Base-by-base conservation (phyloP, 2,329 filamentous ascomycete genomes). In the Beauveria australis region DNA sequence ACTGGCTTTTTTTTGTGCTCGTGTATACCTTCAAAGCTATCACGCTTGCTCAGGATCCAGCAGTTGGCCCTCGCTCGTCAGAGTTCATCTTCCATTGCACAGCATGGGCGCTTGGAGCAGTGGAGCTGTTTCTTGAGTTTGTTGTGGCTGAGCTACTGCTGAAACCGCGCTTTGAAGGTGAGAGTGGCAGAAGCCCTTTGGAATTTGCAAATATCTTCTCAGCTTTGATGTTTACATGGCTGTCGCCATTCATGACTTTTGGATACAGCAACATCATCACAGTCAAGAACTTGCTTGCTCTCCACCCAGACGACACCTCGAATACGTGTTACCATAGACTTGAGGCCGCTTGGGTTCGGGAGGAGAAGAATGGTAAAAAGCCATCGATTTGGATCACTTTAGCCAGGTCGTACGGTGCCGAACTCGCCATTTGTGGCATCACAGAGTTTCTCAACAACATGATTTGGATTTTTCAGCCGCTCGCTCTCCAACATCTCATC, bases 131-230 rank as follows among this genome's bases (percentile, higher is more conserved):
- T 26, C 75, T 92, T 48, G 91, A 95, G 75, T 53, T 93, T 90
- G 81, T 76, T 92, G 22, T 84, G 90, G 66, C 88, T 88, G 18
- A 91, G 91, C 75, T 84, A 83, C 66, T 67, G 87, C 88, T 41
- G 86, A 89, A 22, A 94, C 96, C 69, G 89, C 90, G 0, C 72
- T 95, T 64, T 87, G 83, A 59, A 96, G 96, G 92, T 96, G 96
- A 69, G 77, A 83, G 6, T 85, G 91, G 56, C 56, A 53, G 26
- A 37, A 59, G 48, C 40, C 56, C 56, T 53, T 59, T 46, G 56
- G 56, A 59, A 53, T 53, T 53, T 53, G 56, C 56, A 59, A 59
- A 59, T 37, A 53, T 59, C 48, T 59, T 59, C 47, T 59, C 56
- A 44, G 48, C 48, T 59, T 53, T 53, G 46, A 59, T 59, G 56